Base-by-base conservation (phyloP, 2,329 filamentous ascomycete species). In the Pezicula carpinea region DNA sequence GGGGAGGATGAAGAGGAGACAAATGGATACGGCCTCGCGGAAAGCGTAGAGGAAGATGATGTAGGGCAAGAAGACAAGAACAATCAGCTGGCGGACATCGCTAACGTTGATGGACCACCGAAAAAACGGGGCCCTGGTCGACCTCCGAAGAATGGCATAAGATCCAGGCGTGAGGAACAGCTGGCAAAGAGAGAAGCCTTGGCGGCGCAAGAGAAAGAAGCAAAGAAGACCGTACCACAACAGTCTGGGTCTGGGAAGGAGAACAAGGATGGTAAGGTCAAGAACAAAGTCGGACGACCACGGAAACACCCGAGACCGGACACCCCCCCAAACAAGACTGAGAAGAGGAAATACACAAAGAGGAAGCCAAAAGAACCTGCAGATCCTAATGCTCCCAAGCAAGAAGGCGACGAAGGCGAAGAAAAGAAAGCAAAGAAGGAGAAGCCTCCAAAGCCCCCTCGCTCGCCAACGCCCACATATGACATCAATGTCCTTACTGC, bases 91-190 rank as follows among this genome's bases (percentile, higher is more conserved):
- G 19, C 46, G 46, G 33, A 52, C 55, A 48, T 49, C 48, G 15
- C 48, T 47, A 11, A 56, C 44, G 26, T 33, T 32, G 29, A 42
- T 47, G 60, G 59, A 44, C 61, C 69, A 48, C 66, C 53, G 31
- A 64, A 61, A 49, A 63, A 59, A 45, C 82, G 87, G 55, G 87
- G 87, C 13, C 87, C 87, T 8, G 87, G 87, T n/a, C 73, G 87
- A 44, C 87, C 87, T 17, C 87, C 87, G 0, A 91, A 91, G 69
- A 87, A 91, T 59, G 87, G 87, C 22, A 77, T 89, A 61, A 88
- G 90, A 80, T 91, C 87, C 1, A 90, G 90, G 66, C 75, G 87
- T 47, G 84, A 90, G 59, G 76, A 83, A 55, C 74, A 80, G 15
- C 64, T 82, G 40, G 74, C 82, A 6, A 80, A 83, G 67, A 85